Conservation (phyloP, 2,329 filamentous ascomycete genomes). For the Sarocladium kiliense region DNA sequence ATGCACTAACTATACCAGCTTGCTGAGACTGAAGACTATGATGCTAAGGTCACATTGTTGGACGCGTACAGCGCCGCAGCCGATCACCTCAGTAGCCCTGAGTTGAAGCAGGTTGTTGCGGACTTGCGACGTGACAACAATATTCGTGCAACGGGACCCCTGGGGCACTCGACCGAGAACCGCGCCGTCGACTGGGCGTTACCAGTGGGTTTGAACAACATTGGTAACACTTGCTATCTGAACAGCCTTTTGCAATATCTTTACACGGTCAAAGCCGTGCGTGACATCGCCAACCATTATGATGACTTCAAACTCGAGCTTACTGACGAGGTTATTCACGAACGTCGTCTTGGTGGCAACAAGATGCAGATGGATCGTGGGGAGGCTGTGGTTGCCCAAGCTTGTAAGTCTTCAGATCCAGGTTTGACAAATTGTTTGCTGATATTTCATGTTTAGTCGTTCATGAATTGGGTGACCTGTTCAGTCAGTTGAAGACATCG, state of each 20-base stretch:
- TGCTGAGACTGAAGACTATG: neutral
- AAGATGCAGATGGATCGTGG: conserved; percentile 43
- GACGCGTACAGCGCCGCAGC: conserved; percentile 31
- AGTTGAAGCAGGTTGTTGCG: conserved; percentile 21
- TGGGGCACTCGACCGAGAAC: conserved; percentile 12
- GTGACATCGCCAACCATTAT: conserved; percentile 74
- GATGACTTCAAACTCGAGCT: conserved; percentile 65
- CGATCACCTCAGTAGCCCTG: conserved; percentile 22
- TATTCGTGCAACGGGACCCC: conserved; percentile 4
- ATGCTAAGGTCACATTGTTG: conserved; percentile 13
- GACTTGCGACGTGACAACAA: conserved; percentile 18
- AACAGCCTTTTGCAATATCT: conserved; percentile 96
- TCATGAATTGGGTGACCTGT: conserved; percentile 66
- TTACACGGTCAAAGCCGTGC: conserved; percentile 78
- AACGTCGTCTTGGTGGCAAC: conserved; percentile 70
- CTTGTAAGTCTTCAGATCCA: conserved; percentile 56
- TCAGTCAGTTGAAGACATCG: conserved; percentile 63
- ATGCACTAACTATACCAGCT: neutral
- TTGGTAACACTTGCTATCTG: conserved; percentile 96
- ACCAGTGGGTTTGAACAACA: conserved; percentile 85
- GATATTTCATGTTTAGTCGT: conserved; percentile 49
- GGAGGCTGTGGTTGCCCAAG: conserved; percentile 62
- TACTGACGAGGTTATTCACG: conserved; percentile 54
- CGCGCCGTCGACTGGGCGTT: conserved; percentile 40
- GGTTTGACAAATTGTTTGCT: conserved; percentile 21